Conservation (phyloP, 257 asterid genomes). For the Ligustrum vulgare region DNA sequence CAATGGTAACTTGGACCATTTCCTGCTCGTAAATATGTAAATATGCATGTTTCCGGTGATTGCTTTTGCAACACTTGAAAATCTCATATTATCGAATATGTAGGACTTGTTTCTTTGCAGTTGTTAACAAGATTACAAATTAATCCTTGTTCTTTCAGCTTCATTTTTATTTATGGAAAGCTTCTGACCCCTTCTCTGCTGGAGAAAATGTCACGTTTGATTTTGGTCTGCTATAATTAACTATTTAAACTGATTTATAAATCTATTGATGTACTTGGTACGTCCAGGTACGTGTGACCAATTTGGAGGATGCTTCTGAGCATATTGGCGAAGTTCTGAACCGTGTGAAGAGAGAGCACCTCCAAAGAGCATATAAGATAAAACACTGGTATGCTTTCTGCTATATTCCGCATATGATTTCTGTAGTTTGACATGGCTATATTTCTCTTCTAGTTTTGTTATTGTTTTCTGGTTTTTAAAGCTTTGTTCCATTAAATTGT, state of each 20-base stretch:
- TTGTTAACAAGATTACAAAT: background rate
- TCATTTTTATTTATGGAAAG: background rate
- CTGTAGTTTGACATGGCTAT: background rate
- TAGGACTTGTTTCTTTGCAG: background rate
- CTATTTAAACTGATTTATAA: constrained; percentile 3
- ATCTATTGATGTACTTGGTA: background rate
- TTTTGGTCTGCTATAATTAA: background rate
- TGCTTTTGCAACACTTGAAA: background rate
- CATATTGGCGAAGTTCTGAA: constrained; percentile 93
- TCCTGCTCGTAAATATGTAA: background rate
- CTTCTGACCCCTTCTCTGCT: background rate
- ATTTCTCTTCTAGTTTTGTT: background rate
- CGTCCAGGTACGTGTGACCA: constrained; percentile 83
- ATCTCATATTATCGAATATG: background rate
- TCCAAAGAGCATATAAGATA: constrained; percentile 82
- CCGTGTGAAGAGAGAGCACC: constrained; percentile 87
- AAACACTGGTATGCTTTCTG: constrained; percentile 53
- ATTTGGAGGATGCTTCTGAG: constrained; percentile 90
- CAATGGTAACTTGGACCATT: background rate
- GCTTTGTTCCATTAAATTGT: background rate
- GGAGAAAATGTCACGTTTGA: background rate
- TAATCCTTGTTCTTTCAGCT: background rate
- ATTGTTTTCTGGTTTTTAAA: background rate
- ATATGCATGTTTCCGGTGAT: background rate
- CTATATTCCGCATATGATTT: constrained; percentile 4